These are phyloP conservation scores for Penicillium bovifimosum DNA, from an alignment of 495 filamentous ascomycete species.

Conservation along the genomic window DNA sequence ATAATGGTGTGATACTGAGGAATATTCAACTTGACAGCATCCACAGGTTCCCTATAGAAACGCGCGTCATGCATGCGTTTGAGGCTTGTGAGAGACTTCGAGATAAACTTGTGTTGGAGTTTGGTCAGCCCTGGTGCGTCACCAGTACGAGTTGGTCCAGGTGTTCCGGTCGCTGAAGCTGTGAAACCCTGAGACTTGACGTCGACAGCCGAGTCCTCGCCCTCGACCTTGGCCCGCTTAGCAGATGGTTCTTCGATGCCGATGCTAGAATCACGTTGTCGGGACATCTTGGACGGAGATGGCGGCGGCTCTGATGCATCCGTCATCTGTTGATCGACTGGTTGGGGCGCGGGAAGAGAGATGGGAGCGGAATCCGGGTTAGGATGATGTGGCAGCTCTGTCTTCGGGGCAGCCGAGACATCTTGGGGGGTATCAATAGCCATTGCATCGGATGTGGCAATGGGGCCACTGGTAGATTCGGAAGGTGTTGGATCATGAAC, in stretches of 20 bases:
- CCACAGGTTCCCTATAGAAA: slow-evolving; percentile 71
- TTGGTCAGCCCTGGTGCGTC: slow-evolving; percentile 41
- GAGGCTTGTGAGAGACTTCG: slow-evolving; percentile 55
- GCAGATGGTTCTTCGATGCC: slow-evolving; percentile 63
- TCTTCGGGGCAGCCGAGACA: slow-evolving; percentile 16
- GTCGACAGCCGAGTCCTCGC: slow-evolving; percentile 25
- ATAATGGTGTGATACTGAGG: slow-evolving; percentile 68
- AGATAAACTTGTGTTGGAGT: slow-evolving; percentile 51
- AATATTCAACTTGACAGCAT: slow-evolving; percentile 58
- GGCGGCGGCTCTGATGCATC: slow-evolving; percentile 34
- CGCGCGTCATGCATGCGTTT: slow-evolving; percentile 75
- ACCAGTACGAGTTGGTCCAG: slow-evolving; percentile 6
- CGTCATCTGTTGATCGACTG: slow-evolving; percentile 37
- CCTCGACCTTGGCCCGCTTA: slow-evolving; percentile 68
- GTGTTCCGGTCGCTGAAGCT: slow-evolving; percentile 22
- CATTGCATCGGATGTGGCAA: slow-evolving; percentile 15
- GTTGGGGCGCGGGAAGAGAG: slow-evolving; percentile 14
- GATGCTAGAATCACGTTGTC: slow-evolving; percentile 65
- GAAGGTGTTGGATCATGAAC: neutral
- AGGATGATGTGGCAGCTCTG: slow-evolving; percentile 36
- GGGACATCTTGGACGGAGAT: slow-evolving; percentile 53
- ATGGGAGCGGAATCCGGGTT: slow-evolving; percentile 9
- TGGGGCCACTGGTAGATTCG: slow-evolving; percentile 5
- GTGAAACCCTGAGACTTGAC: slow-evolving; percentile 38
- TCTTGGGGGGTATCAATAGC: slow-evolving; percentile 15